A percentile compares a stretch with the other conserved stretches of the same genome.
phyloP scores from a whole-genome alignment of 306 rosid species.

The Delonix regia region DNA sequence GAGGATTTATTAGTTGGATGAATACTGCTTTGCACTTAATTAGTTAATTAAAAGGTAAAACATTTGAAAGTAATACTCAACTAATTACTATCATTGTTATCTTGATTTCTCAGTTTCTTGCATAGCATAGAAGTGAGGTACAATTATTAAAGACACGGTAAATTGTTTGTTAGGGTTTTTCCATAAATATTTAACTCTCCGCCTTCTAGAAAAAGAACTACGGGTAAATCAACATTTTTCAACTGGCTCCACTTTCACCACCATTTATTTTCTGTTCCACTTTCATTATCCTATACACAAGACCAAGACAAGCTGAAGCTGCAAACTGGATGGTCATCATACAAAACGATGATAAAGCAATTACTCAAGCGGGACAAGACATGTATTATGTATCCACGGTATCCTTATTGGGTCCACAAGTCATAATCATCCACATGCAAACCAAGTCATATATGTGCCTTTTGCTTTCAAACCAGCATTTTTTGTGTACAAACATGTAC shows the following conservation, averaged over 20 bases:
- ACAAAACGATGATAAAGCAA: too few relatives aligned
- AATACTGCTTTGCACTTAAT: background rate
- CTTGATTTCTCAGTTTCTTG: too few relatives aligned
- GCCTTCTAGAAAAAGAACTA: too few relatives aligned
- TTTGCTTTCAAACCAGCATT: constrained; percentile 31
- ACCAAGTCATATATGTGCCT: background rate
- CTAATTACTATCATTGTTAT: too few relatives aligned
- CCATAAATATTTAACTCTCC: too few relatives aligned
- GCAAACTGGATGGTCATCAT: background rate
- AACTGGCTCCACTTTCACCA: background rate
- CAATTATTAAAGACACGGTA: background rate
- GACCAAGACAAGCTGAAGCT: background rate
- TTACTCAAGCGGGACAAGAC: background rate
- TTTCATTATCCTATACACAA: background rate
- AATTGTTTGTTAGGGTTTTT: too few relatives aligned
- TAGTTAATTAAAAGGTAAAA: background rate
- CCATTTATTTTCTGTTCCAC: background rate
- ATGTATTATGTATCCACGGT: background rate
- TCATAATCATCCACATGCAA: constrained; percentile 7
- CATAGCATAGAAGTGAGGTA: background rate
- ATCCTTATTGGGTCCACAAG: background rate
- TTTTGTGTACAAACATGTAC: constrained; percentile 29
- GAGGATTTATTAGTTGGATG: too few relatives aligned
- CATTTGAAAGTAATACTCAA: too few relatives aligned
- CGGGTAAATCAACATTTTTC: background rate